A percentile compares a stretch with the other conserved stretches of the same genome.
Evolutionary conservation across 2,329 filamentous ascomycete species (phyloP).

Genomic region (Exserohilum rostratum): DNA sequence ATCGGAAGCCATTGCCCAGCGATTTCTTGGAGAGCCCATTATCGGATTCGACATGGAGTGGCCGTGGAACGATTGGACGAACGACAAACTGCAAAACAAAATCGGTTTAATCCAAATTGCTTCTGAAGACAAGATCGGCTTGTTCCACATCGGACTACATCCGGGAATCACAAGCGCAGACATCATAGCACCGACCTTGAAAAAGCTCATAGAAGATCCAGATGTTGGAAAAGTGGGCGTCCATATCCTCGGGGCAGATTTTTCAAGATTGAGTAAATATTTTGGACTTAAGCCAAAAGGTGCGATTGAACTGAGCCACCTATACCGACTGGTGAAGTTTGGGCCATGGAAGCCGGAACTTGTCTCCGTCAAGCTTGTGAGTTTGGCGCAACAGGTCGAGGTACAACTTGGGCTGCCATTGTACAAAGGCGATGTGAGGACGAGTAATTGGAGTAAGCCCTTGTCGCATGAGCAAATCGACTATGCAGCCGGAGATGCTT

Average conservation of each 20-base stretch:
- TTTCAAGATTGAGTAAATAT: constrained; percentile 68
- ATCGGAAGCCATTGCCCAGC: constrained; percentile 68
- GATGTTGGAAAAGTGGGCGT: constrained; percentile 78
- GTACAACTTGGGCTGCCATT: constrained; percentile 75
- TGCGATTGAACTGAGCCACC: constrained; percentile 80
- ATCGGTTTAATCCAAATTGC: constrained; percentile 85
- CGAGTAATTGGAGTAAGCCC: constrained; percentile 73
- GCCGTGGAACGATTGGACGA: constrained; percentile 59
- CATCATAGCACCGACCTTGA: constrained; percentile 73
- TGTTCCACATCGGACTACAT: constrained; percentile 78
- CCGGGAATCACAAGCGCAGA: constrained; percentile 53
- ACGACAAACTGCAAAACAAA: constrained; percentile 65
- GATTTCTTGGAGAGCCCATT: constrained; percentile 72
- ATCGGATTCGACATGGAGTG: constrained; percentile 94
- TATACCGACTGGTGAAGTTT: constrained; percentile 78
- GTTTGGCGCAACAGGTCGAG: constrained; percentile 71
- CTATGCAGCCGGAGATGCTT: constrained; percentile 84
- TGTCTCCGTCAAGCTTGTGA: constrained; percentile 58
- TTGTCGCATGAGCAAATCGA: constrained; percentile 69
- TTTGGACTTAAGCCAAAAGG: constrained; percentile 70
- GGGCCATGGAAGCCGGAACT: constrained; percentile 56
- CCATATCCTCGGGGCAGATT: constrained; percentile 67
- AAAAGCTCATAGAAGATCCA: constrained; percentile 72
- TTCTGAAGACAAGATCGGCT: constrained; percentile 73
- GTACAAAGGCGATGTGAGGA: constrained; percentile 78